Percentiles rank a stretch among this genome's conserved stretches.
Evolutionary conservation across 1,139 yeast genomes (phyloP).

Genomic region (Entelexis paramagnoliae): DNA sequence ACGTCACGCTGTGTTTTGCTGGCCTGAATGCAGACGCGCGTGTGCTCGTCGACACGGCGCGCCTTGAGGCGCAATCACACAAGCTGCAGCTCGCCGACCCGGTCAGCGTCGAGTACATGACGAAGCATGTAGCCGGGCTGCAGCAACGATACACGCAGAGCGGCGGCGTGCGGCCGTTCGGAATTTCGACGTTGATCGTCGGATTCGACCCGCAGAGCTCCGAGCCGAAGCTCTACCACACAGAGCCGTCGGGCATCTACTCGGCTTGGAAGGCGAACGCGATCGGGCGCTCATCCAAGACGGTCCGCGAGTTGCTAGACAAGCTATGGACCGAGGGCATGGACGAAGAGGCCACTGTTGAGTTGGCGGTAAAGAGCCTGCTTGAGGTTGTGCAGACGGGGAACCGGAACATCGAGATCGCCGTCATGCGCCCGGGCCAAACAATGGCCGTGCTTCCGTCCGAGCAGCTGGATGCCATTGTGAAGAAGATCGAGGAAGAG

Average conservation of each 20-base stretch:
- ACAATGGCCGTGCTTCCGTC: slow-evolving; percentile 37
- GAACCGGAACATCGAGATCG: slow-evolving; percentile 87
- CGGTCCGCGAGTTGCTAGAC: slow-evolving; percentile 91
- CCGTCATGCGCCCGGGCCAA: slow-evolving; percentile 66
- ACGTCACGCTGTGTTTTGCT: slow-evolving; percentile 86
- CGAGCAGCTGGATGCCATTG: slow-evolving; percentile 67
- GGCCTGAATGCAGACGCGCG: slow-evolving; percentile 98
- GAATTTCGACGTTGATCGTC: slow-evolving; percentile 87
- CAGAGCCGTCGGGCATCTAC: slow-evolving; percentile 96
- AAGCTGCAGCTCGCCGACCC: slow-evolving; percentile 89
- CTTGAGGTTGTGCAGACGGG: slow-evolving; percentile 98
- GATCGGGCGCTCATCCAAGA: slow-evolving; percentile 89
- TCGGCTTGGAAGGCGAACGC: slow-evolving; percentile 99
- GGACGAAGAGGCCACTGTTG: slow-evolving; percentile 64
- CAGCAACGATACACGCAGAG: slow-evolving; percentile 97
- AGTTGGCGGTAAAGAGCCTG: slow-evolving; percentile 73
- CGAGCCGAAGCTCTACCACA: slow-evolving; percentile 76
- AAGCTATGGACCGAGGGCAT: slow-evolving; percentile 71
- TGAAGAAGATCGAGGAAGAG: slow-evolving; percentile 79
- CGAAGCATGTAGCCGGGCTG: slow-evolving; percentile 91
- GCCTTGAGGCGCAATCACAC: slow-evolving; percentile 97
- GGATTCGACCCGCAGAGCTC: slow-evolving; percentile 85
- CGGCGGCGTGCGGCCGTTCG: slow-evolving; percentile 94
- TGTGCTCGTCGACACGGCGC: slow-evolving; percentile 84
- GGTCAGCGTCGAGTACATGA: slow-evolving; percentile 81